phyloP scores from a whole-genome alignment of 768 basidiomycete genomes.

The Trametes cingulata region DNA sequence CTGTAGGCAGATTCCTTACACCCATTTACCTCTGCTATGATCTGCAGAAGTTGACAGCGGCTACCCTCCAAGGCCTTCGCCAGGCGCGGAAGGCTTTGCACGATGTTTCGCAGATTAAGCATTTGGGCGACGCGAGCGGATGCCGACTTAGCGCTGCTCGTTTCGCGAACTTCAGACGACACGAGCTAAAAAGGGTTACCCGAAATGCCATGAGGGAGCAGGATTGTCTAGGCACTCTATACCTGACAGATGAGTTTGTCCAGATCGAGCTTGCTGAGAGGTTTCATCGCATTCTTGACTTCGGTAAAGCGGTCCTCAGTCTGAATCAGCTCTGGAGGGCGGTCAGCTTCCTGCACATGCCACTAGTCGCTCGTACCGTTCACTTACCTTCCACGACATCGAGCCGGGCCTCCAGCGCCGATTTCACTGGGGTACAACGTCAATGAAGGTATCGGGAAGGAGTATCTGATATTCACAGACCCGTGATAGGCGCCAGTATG shows the following conservation, averaged over 20 bases:
- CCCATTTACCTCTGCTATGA: conserved; percentile 56
- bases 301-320: conserved; percentile 73
- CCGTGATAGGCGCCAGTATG: conserved; percentile 79
- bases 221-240: conserved; percentile 15
- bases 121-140: conserved; percentile 74
- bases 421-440: conserved; percentile 45
- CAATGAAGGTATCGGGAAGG: not conserved
- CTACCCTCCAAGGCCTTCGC: conserved; percentile 60
- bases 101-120: conserved; percentile 72
- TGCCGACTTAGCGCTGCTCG: conserved; percentile 60
- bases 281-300: conserved; percentile 66
- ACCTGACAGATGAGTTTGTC: conserved; percentile 83
- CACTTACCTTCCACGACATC: conserved; percentile 79
- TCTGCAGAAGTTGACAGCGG: conserved; percentile 58
- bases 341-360: not conserved
- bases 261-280: conserved; percentile 79
- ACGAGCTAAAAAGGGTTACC: conserved; percentile 52
- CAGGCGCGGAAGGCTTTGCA: conserved; percentile 65
- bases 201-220: not conserved
- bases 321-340: conserved; percentile 64
- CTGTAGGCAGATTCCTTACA: not conserved
- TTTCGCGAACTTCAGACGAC: conserved; percentile 57
- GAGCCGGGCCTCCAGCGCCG: conserved; percentile 75
- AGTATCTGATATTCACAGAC: conserved; percentile 36
- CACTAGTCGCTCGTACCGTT: not conserved